Base-by-base conservation (phyloP, 331 rosid species). In the Pyracantha coccinea region DNA sequence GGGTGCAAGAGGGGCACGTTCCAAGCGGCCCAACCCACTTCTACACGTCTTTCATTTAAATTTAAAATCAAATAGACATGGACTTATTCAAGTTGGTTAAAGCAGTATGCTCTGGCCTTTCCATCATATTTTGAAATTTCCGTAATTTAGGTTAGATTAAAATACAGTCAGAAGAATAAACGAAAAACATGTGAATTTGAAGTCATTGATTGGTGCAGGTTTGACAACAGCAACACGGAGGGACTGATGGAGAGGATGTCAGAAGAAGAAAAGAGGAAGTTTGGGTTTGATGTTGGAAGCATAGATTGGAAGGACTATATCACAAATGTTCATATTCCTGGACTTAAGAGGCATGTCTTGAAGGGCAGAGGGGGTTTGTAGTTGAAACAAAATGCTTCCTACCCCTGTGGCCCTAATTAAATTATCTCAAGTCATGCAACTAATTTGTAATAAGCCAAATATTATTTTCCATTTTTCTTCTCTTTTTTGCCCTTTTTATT, bases 291-390 rank as follows among this genome's bases (percentile, higher is more conserved):
- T 83, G 93, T 95, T 64, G 83, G 86, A 68, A 78, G 81, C 75
- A 87, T 95, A 76, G 87, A 95, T 84, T 91, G 99, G 99, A 79
- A 78, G 60, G 91, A 94, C 70, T 95, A 95, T 28, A 92, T 95
- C 29, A 89, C 86, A 29, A 89, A 90, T 83, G 92, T 92, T 4
- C 97, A 95, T 71, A 90, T 95, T 81, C 99, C 93, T 1, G 99
- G 97, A 50, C 82, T 95, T 15, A 89, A 89, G 80, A 86, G 86
- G 85, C 92, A 94, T 73, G 99, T 94, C 74, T 82, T 94, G 95
- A 94, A 92, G 78, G 92, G 97, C 70, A 87, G 96, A 85, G 90
- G 96, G 91, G 76, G 86, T 86, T 84, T 64, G 82, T n/a, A 73
- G 79, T 78, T 81, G 28, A 72, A 31, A 65, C 15, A 23, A 10